Evolutionary conservation across 805 yeast species (phyloP), one percentile per base, ranked within the genome.

Genomic region (Pichia deserticola): DNA sequence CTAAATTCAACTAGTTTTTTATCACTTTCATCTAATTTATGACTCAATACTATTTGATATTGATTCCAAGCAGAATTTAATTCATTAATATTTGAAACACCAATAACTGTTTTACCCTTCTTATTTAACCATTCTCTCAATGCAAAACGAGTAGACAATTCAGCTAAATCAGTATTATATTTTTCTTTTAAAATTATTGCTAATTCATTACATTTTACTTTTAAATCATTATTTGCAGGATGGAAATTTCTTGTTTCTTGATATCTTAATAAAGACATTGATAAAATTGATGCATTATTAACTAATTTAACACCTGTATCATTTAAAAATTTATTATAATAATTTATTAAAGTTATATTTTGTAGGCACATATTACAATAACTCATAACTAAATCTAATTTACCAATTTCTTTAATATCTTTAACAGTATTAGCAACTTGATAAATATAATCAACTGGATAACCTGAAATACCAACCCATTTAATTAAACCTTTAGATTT

Each of bases 361-460:
- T 92, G 97, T 34, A 90, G 64, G 58, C 93, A 87, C 64, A 89
- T 79, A 62, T 90, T 83, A 48, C 86, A 82, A 62, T 90, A 90
- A 34, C 90, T 82, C 55, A 92, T 69, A 1, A 89, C 75, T 1
- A 83, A 79, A 62, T 90, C 97, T 48, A 90, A 66, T 1, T 81
- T 72, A 0, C 88, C 86, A 45, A 83, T 77, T 3, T 69, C 71
- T 0, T 68, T 58, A 15, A 61, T 66, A 5, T 62, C 49, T 1
- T 61, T 65, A 40, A 73, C 68, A 46, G 57, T 51, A 39, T 52
- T 54, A 2, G 88, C 81, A 13, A 86, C 70, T 30, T 75, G 55
- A 51, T 76, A 76, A 44, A 90, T 67, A 52, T 78, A 82, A 20
- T 79, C 80, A 28, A 92, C 82, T 0, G 97, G 97, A 60, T 88